These are phyloP conservation scores for Trametes pubescens DNA, from an alignment of 1,284 basidiomycete species.

Conservation along the genomic window DNA sequence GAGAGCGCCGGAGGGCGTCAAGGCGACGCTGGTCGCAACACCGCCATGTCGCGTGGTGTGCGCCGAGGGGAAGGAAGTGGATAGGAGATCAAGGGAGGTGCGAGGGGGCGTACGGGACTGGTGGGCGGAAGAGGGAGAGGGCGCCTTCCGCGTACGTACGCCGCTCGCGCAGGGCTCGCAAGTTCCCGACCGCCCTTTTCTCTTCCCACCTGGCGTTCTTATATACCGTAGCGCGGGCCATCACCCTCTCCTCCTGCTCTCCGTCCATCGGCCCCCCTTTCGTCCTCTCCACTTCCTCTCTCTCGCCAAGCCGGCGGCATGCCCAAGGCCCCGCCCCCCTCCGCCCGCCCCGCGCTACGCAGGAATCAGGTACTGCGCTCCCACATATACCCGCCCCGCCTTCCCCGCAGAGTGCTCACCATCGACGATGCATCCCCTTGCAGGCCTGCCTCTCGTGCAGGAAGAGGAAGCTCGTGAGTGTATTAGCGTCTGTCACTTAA, in stretches of 20 bases:
- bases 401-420: conserved; percentile 11
- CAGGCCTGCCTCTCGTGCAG: conserved; percentile 85
- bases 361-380: conserved; percentile 70
- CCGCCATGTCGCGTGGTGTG: conserved; percentile 11
- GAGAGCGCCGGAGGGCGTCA: conserved; percentile 2
- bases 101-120: not conserved
- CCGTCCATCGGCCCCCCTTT: not conserved
- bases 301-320: conserved; percentile 47
- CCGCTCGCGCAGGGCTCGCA: conserved; percentile 28
- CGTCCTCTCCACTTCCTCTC: conserved; percentile 5
- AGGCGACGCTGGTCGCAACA: conserved; percentile 22
- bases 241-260: conserved; percentile 7
- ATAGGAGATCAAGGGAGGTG: not conserved
- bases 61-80: not conserved
- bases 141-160: conserved; percentile 26
- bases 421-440: not conserved
- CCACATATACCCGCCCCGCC: conserved; percentile 19
- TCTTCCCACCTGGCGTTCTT: conserved; percentile 32
- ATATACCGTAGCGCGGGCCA: conserved; percentile 30
- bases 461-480: conserved; percentile 78
- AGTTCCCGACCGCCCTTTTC: conserved; percentile 28
- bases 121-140: not conserved
- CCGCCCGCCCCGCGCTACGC: conserved; percentile 69
- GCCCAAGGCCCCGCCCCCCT: conserved; percentile 62
- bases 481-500: conserved; percentile 12